These are phyloP conservation scores for Colletotrichum eleusines DNA, from an alignment of 2,329 filamentous ascomycete species.

Conservation along the genomic window DNA sequence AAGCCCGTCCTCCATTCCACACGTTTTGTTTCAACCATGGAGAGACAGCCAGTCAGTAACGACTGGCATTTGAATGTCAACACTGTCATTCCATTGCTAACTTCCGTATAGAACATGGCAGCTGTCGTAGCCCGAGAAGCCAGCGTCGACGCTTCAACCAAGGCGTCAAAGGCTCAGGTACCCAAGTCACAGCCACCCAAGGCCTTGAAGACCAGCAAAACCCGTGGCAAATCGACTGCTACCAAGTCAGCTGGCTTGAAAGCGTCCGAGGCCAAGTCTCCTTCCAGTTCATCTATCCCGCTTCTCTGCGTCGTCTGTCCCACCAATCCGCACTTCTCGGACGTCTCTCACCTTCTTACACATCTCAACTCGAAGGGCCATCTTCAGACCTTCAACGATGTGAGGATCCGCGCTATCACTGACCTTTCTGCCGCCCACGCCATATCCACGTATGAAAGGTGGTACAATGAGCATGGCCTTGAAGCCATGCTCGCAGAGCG, in stretches of 20 bases:
- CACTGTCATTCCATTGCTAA: constrained; percentile 25
- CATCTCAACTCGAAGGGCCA: constrained; percentile 96
- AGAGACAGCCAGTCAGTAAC: constrained; percentile 35
- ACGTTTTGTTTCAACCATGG: constrained; percentile 26
- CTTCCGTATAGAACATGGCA: constrained; percentile 54
- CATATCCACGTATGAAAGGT: constrained; percentile 78
- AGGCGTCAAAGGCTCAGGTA: constrained; percentile 1
- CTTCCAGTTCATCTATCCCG: constrained; percentile 62
- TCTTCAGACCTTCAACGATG: constrained; percentile 84
- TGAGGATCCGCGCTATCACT: constrained; percentile 77
- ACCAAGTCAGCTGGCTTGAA: constrained; percentile 41
- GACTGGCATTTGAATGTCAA: constrained; percentile 13
- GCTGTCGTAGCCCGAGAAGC: constrained; percentile 41
- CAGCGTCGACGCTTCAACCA: constrained; percentile 5
- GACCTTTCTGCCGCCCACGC: constrained; percentile 73
- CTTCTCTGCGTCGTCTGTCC: constrained; percentile 88
- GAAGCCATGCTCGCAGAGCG: constrained; percentile 81
- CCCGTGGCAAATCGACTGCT: constrained; percentile 8
- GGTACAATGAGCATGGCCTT: constrained; percentile 81
- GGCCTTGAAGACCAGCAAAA: background rate
- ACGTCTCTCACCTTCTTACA: constrained; percentile 91
- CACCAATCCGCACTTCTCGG: constrained; percentile 84
- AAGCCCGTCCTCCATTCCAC: constrained; percentile 16
- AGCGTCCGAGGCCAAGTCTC: constrained; percentile 41
- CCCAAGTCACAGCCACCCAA: constrained; percentile 11